Conservation (phyloP, 352 stramenopile species). For the Globisporangium irregulare region DNA sequence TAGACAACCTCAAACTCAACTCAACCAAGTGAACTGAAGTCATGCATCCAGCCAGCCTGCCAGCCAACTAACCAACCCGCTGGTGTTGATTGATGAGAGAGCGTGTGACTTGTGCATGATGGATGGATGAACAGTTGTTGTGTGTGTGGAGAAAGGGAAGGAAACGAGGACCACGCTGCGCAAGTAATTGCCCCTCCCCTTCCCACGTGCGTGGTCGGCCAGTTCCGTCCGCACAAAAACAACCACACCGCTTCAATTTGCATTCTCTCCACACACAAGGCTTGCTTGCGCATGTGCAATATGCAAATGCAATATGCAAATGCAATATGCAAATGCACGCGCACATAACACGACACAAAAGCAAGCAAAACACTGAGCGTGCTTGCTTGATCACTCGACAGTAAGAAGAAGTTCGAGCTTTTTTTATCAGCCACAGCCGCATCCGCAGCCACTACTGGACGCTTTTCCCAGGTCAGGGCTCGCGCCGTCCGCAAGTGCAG, state of each 20-base stretch:
- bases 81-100: not conserved
- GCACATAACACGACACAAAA: constrained; percentile 1
- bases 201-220: not conserved
- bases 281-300: not conserved
- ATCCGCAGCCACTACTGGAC: not conserved
- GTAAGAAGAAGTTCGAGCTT: not conserved
- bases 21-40: not conserved
- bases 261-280: not conserved
- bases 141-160: constrained; percentile 1
- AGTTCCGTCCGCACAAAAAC: not conserved
- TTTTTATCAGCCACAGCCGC: not conserved
- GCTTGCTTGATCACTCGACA: not conserved
- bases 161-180: constrained; percentile 1
- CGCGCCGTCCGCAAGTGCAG: not conserved
- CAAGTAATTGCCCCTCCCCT: constrained; percentile 3
- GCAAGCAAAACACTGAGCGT: not conserved
- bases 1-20: not conserved
- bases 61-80: not conserved
- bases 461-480: not conserved
- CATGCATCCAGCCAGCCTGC: not conserved
- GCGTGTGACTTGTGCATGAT: not conserved
- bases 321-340: too few relatives aligned
- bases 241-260: not conserved
- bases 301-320: too few relatives aligned
- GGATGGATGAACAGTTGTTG: not conserved